Evolutionary conservation across 208 protist genomes (phyloP).

Genomic region (Porcisia hertigi): DNA sequence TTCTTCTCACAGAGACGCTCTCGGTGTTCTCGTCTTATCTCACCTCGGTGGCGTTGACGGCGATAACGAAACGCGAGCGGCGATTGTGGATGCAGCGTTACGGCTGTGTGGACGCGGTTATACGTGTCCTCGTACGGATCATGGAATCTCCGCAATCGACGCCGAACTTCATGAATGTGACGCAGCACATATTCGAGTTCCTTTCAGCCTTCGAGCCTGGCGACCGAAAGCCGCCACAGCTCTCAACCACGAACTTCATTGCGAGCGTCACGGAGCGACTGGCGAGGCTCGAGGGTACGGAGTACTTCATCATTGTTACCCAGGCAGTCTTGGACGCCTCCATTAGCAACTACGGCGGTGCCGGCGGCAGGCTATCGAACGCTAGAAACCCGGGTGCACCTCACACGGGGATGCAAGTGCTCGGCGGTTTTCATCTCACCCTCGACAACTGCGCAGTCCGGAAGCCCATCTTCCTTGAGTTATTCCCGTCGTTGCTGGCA

Average conservation of each 20-base stretch:
- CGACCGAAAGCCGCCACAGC: constrained; percentile 48
- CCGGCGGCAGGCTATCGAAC: constrained; percentile 15
- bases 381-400: constrained; percentile 15
- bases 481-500: constrained; percentile 59
- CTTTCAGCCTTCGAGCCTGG: constrained; percentile 71
- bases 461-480: constrained; percentile 78
- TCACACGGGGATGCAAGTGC: constrained; percentile 30
- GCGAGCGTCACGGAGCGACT: constrained; percentile 44
- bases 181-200: constrained; percentile 72
- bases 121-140: constrained; percentile 44
- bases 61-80: constrained; percentile 48
- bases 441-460: constrained; percentile 56
- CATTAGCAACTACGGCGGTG: constrained; percentile 46
- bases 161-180: constrained; percentile 46
- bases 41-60: constrained; percentile 21
- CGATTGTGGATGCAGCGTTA: constrained; percentile 60
- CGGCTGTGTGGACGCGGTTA: constrained; percentile 62
- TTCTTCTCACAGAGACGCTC: constrained; percentile 45
- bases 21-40: constrained; percentile 47
- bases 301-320: constrained; percentile 67
- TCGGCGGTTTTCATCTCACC: constrained; percentile 50
- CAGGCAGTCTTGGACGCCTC: constrained; percentile 72
- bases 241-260: constrained; percentile 54
- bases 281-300: constrained; percentile 38
- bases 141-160: constrained; percentile 35